Evolutionary conservation across 169 alveolate genomes (phyloP), one percentile per base, ranked within the genome.

Genomic region (Babesia gibsoni): DNA sequence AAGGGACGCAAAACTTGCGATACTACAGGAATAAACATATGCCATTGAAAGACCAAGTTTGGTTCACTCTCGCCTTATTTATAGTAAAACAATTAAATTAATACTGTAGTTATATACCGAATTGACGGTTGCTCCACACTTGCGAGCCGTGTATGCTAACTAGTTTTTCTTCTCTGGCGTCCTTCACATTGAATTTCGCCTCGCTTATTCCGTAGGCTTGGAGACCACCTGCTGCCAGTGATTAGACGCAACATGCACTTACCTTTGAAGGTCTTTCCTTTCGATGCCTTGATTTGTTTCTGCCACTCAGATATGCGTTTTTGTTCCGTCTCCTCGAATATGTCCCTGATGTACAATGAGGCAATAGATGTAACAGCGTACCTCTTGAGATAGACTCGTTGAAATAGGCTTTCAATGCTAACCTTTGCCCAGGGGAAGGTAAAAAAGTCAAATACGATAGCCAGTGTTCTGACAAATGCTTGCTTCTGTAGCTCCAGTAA

Each of bases 71-170:
- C n/a, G n/a, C 33, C 30, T n/a, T 20, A n/a, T 0, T 32, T 8
- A n/a, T 8, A 20, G 36, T 39, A 48, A 25, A 25, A 22, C 14
- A 16, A 67, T 22, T 23, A 20, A 20, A 12, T n/a, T 41, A 53
- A 68, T 66, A 63, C 30, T 23, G 36, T 52, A 49, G 23, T 41
- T 56, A 67, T 56, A 65, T 33, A 30, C 82, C 88, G 74, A 74
- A 72, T 36, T 87, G 92, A 59, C 84, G 75, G 50, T 80, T 77
- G 25, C 86, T 68, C 92, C 92, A 87, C 30, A 87, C 84, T 50
- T 87, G 92, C 1, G 92, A 83, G 22, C 92, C 92, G 65, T 87
- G 92, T 25, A 74, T 46, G 42, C 85, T 63, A 6, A 79, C 83
- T 32, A 87, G 70, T 63, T 83, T 83, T 72, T 87, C 92, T 6